Conservation (phyloP, 345 rosid species). For the Acer yangbiense region DNA sequence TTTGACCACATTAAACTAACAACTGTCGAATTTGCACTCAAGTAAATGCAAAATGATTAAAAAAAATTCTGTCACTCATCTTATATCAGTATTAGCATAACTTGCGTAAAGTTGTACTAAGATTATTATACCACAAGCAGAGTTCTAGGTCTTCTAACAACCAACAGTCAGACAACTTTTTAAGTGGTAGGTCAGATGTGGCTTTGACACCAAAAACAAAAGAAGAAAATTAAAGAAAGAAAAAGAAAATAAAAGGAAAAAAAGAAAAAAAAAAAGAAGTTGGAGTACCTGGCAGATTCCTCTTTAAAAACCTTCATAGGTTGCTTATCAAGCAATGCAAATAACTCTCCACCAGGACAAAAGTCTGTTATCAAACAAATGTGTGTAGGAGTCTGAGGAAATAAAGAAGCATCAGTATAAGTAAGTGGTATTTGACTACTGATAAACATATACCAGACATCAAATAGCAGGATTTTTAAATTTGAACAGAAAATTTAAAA, state of each 20-base stretch:
- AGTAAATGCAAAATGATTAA: neutral
- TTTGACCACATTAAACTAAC: neutral
- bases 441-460: neutral
- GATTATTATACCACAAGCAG: neutral
- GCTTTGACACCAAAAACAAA: neutral
- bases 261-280: neutral
- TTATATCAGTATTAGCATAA: neutral
- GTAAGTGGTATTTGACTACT: neutral
- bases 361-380: constrained; percentile 97
- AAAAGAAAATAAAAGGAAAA: neutral
- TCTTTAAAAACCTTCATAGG: constrained; percentile 87
- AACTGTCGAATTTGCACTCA: neutral
- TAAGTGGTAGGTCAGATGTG: neutral
- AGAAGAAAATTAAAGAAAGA: neutral
- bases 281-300: constrained; percentile 79
- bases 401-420: constrained; percentile 27
- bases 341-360: constrained; percentile 95
- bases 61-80: neutral
- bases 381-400: constrained; percentile 84
- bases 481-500: neutral
- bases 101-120: neutral
- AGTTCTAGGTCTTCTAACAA: neutral
- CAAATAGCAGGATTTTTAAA: constrained; percentile 4
- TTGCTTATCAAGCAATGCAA: constrained; percentile 83
- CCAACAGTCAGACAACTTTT: neutral